Percentiles rank a stretch among this genome's conserved stretches.
Evolutionary conservation across 2,329 filamentous ascomycete species (phyloP).

Genomic region (Shiraia sp.): DNA sequence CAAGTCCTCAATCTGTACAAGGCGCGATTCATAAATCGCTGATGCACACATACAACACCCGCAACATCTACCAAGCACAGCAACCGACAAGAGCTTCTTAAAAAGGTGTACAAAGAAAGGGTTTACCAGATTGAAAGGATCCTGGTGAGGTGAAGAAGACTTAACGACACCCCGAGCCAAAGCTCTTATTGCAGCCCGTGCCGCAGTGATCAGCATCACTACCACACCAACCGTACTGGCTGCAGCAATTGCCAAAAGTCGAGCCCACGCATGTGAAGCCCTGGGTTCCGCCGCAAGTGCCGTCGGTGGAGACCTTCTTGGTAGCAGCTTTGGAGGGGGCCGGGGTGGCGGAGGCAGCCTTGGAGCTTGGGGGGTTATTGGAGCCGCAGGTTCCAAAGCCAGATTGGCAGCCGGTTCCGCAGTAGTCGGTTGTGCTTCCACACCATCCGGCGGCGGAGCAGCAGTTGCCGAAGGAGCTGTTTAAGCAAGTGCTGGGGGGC

Average conservation of each 20-base stretch:
- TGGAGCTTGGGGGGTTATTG: no score
- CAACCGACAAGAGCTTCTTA: no score
- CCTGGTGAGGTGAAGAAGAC: neutral
- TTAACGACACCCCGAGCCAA: conserved; percentile 18
- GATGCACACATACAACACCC: no score
- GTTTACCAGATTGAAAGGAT: no score
- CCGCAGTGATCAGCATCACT: conserved; percentile 5
- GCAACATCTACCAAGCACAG: no score
- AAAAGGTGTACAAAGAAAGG: no score
- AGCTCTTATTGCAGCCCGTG: conserved; percentile 16
- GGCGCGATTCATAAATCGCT: no score
- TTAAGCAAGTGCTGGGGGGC: conserved; percentile 42
- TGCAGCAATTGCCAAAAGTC: conserved; percentile 49
- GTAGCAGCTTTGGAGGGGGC: neutral
- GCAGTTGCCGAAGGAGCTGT: conserved; percentile 50
- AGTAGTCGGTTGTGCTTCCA: conserved; percentile 33
- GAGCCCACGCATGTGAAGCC: conserved; percentile 19
- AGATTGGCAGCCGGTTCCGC: conserved; percentile 36
- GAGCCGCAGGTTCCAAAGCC: conserved; percentile 36
- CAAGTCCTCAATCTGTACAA: no score
- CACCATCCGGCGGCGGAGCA: conserved; percentile 51
- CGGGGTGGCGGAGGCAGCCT: no score
- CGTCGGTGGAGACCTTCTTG: conserved; percentile 10
- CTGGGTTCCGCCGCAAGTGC: conserved; percentile 16
- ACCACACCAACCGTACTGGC: conserved; percentile 44